Conservation (phyloP, 495 filamentous ascomycete species). For the Trichodelitschia bisporula region DNA sequence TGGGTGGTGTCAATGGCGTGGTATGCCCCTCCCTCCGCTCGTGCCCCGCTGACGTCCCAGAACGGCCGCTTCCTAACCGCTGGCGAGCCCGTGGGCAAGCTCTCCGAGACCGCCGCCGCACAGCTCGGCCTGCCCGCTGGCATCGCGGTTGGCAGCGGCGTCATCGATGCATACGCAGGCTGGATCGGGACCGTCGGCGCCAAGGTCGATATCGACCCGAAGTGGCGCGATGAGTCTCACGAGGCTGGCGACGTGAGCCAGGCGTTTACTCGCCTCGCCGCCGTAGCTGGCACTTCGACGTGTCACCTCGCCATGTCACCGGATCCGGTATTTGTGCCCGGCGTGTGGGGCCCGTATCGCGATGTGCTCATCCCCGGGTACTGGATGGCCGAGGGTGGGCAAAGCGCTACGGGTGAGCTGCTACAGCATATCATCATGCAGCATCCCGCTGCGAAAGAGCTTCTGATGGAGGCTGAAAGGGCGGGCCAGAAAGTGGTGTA, state of each 20-base stretch:
- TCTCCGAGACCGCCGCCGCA: slow-evolving; percentile 58
- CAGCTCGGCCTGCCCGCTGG: slow-evolving; percentile 73
- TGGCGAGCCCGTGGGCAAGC: slow-evolving; percentile 63
- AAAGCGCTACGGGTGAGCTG: slow-evolving; percentile 82
- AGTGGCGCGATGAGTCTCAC: slow-evolving; percentile 21
- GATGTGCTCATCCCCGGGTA: slow-evolving; percentile 75
- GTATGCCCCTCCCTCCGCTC: slow-evolving; percentile 26
- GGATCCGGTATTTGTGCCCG: slow-evolving; percentile 70
- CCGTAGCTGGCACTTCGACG: slow-evolving; percentile 92
- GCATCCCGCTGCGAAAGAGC: slow-evolving; percentile 65
- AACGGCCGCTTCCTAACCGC: slow-evolving; percentile 78
- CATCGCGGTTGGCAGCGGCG: slow-evolving; percentile 80
- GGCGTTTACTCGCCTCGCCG: slow-evolving; percentile 80
- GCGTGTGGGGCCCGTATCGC: slow-evolving; percentile 90
- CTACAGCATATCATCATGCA: slow-evolving; percentile 85
- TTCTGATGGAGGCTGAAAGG: slow-evolving; percentile 47
- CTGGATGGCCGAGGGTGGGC: slow-evolving; percentile 94
- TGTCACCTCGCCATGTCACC: slow-evolving; percentile 92
- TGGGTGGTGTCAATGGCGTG: slow-evolving; percentile 84
- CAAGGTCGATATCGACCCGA: slow-evolving; percentile 41
- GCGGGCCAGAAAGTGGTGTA: slow-evolving; percentile 66
- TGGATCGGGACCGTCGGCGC: slow-evolving; percentile 98
- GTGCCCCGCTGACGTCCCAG: slow-evolving; percentile 22
- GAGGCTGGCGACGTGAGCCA: slow-evolving; percentile 53
- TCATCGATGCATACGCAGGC: slow-evolving; percentile 94